Conservation (phyloP, 139 green algal genomes). For the Pycnococcus provasolii region DNA sequence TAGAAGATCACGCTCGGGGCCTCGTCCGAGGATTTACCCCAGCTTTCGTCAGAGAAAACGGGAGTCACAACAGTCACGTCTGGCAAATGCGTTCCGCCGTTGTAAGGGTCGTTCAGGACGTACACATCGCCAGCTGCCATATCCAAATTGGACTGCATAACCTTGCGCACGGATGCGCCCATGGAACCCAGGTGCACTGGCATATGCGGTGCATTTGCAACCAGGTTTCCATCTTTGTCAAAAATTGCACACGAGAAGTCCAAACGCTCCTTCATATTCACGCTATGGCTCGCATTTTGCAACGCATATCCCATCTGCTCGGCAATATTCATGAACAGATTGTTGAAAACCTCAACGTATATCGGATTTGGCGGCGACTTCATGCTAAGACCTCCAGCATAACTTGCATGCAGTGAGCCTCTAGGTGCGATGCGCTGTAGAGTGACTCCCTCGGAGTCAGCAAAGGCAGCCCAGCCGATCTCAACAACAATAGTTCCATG, state of each 20-base stretch:
- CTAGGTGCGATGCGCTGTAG: no score
- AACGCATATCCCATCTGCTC: slow-evolving; percentile 24
- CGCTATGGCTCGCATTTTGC: slow-evolving; percentile 19
- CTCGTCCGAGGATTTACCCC: background rate
- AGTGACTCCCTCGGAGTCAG: no score
- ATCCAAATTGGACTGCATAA: slow-evolving; percentile 9
- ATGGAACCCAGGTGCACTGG: slow-evolving; percentile 25
- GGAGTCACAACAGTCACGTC: slow-evolving; percentile 22
- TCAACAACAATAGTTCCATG: no score
- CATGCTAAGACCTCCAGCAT: background rate
- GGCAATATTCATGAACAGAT: slow-evolving; percentile 24
- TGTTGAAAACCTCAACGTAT: slow-evolving; percentile 16
- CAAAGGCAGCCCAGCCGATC: no score
- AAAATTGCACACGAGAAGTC: slow-evolving; percentile 27
- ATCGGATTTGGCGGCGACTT: background rate
- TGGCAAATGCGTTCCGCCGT: slow-evolving; percentile 22
- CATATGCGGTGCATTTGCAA: slow-evolving; percentile 25
- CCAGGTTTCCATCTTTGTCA: slow-evolving; percentile 17
- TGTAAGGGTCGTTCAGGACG: slow-evolving; percentile 24
- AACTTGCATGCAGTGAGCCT: no score
- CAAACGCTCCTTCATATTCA: slow-evolving; percentile 26
- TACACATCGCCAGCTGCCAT: slow-evolving; percentile 21
- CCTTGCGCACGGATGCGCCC: slow-evolving; percentile 17
- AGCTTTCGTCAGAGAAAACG: slow-evolving; percentile 1
- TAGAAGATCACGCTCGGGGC: slow-evolving; percentile 21